These are phyloP conservation scores for Austropuccinia psidii DNA, from an alignment of 1,284 basidiomycete genomes.

Conservation along the genomic window DNA sequence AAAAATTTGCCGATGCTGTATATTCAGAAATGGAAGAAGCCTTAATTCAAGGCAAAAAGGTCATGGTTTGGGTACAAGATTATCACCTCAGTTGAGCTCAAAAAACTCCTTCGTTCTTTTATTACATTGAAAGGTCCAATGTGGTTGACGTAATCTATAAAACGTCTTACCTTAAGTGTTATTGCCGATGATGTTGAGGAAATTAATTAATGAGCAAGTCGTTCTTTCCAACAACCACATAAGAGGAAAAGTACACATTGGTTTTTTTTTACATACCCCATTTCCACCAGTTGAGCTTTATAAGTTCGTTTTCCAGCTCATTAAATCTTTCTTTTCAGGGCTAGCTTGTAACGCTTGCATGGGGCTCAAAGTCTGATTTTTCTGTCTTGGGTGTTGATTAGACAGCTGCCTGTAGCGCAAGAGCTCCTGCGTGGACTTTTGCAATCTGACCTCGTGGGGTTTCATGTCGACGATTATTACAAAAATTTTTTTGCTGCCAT, in stretches of 20 bases:
- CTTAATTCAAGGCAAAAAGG: conserved; percentile 57
- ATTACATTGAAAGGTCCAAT: conserved; percentile 13
- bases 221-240: conserved; percentile 59
- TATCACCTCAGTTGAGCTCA: conserved; percentile 59
- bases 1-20: conserved; percentile 85
- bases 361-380: neutral
- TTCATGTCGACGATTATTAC: conserved; percentile 99
- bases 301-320: conserved; percentile 56
- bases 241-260: conserved; percentile 54
- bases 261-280: conserved; percentile 97
- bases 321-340: neutral
- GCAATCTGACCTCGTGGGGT: conserved; percentile 93
- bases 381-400: conserved; percentile 46
- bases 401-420: conserved; percentile 88
- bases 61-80: conserved; percentile 97
- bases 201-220: conserved; percentile 38
- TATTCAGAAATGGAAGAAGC: conserved; percentile 58
- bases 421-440: conserved; percentile 92
- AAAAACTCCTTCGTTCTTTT: neutral
- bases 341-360: neutral
- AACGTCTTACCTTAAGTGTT: conserved; percentile 68
- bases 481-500: conserved; percentile 98
- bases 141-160: conserved; percentile 67
- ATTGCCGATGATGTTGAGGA: conserved; percentile 27
- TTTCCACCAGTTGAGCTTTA: conserved; percentile 98